Conservation (phyloP, 768 basidiomycete species). For the Lentinula sp. region DNA sequence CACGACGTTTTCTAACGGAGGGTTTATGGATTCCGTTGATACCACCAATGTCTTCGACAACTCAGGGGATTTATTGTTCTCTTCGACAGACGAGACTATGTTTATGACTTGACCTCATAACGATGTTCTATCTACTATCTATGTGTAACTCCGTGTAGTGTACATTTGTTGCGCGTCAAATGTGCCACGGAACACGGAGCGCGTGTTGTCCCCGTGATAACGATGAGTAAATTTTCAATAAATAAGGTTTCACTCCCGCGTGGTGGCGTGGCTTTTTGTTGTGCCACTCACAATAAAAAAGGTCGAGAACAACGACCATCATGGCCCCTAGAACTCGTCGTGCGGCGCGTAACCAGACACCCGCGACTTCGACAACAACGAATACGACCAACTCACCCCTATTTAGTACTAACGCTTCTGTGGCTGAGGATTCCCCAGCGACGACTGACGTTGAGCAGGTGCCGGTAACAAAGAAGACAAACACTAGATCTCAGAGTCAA, state of each 20-base stretch:
- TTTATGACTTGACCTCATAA: neutral
- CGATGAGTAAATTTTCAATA: neutral
- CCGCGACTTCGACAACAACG: slow-evolving; percentile 11
- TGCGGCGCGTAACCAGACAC: slow-evolving; percentile 7
- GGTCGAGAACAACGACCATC: neutral
- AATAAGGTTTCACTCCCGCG: neutral
- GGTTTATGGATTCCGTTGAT: neutral
- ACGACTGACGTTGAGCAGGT: slow-evolving; percentile 12
- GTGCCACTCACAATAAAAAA: neutral
- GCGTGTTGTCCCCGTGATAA: slow-evolving; percentile 1
- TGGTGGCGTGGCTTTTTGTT: neutral
- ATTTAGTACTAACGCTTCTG: slow-evolving; percentile 13
- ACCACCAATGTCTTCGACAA: neutral
- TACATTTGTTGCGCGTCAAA: neutral
- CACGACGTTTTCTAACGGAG: neutral
- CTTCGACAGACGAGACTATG: neutral
- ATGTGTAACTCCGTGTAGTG: neutral
- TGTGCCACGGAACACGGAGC: neutral
- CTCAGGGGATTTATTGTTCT: neutral
- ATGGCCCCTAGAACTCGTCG: slow-evolving; percentile 15
- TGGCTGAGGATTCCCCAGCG: slow-evolving; percentile 11
- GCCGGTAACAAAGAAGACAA: slow-evolving; percentile 4
- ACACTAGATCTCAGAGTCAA: slow-evolving; percentile 7
- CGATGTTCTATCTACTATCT: neutral
- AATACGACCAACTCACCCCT: slow-evolving; percentile 15